phyloP scores from a whole-genome alignment of 192 early-diverging fungal genomes.

The Jimgerdemannia flammicorona region DNA sequence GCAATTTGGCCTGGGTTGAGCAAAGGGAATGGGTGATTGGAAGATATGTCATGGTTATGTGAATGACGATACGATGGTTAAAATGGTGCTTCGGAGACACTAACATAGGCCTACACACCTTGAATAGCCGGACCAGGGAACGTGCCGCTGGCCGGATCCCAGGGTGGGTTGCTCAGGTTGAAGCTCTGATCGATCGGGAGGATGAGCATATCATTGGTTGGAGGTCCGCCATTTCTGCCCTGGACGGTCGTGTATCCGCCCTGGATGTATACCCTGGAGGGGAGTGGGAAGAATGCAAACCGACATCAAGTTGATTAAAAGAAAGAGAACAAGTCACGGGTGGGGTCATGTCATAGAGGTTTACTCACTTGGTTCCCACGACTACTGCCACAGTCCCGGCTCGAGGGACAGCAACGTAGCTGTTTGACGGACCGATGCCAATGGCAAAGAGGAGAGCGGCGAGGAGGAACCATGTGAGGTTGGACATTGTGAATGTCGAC shows the following conservation, averaged over 20 bases:
- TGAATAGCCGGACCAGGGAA: conserved; percentile 5
- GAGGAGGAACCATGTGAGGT: background rate
- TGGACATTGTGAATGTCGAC: background rate
- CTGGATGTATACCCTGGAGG: conserved; percentile 7
- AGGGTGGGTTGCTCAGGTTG: conserved; percentile 2
- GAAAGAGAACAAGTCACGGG: background rate
- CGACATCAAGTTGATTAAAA: background rate
- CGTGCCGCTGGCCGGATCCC: conserved; percentile 10
- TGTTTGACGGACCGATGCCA: background rate
- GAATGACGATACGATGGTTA: background rate
- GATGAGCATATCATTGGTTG: conserved; percentile 13
- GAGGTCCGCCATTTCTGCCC: background rate
- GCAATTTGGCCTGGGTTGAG: conserved; percentile 5
- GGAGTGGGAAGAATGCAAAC: background rate
- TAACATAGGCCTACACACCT: background rate
- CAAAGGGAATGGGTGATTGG: background rate
- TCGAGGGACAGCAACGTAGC: conserved; percentile 6
- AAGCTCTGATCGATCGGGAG: conserved; percentile 7
- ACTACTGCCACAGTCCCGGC: conserved; percentile 6
- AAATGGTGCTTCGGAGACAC: background rate
- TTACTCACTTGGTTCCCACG: conserved; percentile 7
- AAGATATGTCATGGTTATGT: background rate
- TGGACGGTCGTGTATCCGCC: conserved; percentile 9
- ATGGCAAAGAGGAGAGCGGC: background rate
- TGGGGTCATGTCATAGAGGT: background rate